Evolutionary conservation across 2,329 filamentous ascomycete genomes (phyloP).

Genomic region (Ophiostoma ulmi): DNA sequence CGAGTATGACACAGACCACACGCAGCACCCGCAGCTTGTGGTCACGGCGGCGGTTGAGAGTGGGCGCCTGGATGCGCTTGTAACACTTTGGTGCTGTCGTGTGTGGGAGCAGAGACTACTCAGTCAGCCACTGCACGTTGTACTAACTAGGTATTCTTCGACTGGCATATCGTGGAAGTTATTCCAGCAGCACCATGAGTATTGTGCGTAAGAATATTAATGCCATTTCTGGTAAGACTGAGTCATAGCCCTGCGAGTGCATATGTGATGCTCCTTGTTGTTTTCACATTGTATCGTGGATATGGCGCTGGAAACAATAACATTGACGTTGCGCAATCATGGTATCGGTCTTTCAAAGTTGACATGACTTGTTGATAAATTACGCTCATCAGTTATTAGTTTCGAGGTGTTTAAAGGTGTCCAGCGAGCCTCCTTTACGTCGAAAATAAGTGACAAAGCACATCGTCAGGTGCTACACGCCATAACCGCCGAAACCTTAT

Average conservation of each 20-base stretch:
- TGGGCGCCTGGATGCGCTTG: not conserved
- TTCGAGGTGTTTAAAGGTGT: not conserved
- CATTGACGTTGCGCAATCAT: too few species aligned
- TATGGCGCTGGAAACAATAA: too few species aligned
- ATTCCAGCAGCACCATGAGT: not conserved
- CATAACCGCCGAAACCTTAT: too few species aligned
- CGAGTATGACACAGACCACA: not conserved
- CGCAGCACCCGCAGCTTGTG: not conserved
- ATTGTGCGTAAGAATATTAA: not conserved
- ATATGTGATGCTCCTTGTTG: too few species aligned
- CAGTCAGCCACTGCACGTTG: not conserved
- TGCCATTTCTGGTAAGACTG: not conserved
- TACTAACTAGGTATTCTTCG: not conserved
- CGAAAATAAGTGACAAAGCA: too few species aligned
- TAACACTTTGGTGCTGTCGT: conserved; percentile 4
- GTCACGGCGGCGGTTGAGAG: not conserved
- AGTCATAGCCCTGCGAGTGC: too few species aligned
- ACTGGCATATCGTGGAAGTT: not conserved
- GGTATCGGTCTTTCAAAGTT: too few species aligned
- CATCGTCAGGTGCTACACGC: too few species aligned
- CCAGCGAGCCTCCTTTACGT: too few species aligned
- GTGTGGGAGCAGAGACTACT: not conserved
- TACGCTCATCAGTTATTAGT: not conserved
- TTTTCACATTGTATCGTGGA: too few species aligned
- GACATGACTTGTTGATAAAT: too few species aligned